These are phyloP conservation scores for Ceratobasidium sp. DNA, from an alignment of 1,284 basidiomycete species.

Conservation along the genomic window DNA sequence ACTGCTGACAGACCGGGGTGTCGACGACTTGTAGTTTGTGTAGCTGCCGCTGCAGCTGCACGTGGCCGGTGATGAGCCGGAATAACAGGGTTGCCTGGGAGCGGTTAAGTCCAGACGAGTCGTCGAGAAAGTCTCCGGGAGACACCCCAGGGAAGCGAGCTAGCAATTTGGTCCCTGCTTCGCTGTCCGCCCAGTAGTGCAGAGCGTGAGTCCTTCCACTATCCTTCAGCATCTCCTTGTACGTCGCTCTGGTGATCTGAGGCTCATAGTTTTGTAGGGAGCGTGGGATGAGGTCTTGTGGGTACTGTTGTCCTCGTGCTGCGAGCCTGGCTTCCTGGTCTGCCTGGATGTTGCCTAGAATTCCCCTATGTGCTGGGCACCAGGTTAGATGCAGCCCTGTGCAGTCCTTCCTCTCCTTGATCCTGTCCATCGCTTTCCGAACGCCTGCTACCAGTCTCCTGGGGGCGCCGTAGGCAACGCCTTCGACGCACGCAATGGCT, in stretches of 20 bases:
- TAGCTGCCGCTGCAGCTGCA: conserved; percentile 3
- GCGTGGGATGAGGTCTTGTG: neutral
- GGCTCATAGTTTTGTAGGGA: neutral
- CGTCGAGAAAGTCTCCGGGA: neutral
- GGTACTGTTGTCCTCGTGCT: neutral
- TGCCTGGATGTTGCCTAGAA: neutral
- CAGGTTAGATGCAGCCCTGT: neutral
- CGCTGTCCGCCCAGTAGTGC: neutral
- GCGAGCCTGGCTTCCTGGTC: neutral
- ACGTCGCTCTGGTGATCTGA: neutral
- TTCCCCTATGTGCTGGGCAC: conserved; percentile 1
- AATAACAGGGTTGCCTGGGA: neutral
- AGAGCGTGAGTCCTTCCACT: neutral
- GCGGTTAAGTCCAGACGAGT: neutral
- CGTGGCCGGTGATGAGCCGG: conserved; percentile 8
- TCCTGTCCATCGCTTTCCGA: neutral
- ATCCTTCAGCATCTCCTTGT: neutral
- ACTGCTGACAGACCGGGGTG: neutral
- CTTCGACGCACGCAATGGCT: neutral
- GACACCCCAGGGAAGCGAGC: neutral
- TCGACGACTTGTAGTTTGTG: neutral
- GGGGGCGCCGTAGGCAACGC: neutral
- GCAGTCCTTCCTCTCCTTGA: neutral
- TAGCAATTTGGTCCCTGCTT: neutral
- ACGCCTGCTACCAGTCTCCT: neutral